Percentiles rank a stretch among this genome's conserved stretches.
Conservation (phyloP, 2,329 filamentous ascomycete species). For the Penicillium fuscoglaucum region DNA sequence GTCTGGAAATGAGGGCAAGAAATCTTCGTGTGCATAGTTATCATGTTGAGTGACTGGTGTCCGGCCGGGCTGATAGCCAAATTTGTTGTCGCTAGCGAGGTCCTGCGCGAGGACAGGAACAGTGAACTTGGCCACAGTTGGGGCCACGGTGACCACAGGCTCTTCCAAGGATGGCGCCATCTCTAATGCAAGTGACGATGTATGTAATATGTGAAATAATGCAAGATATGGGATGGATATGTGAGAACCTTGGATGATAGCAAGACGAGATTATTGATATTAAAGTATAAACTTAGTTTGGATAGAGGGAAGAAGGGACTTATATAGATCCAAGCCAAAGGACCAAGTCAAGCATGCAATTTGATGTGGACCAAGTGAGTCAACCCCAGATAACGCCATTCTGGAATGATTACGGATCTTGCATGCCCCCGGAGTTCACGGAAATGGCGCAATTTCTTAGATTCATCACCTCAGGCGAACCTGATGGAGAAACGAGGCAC, state of each 20-base stretch:
- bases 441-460: constrained; percentile 34
- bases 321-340: constrained; percentile 4
- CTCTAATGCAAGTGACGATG: neutral
- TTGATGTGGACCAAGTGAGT: constrained; percentile 12
- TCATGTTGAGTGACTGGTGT: constrained; percentile 48
- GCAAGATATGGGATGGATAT: neutral
- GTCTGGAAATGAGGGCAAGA: constrained; percentile 55
- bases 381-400: constrained; percentile 22
- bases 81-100: constrained; percentile 28
- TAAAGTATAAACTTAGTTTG: constrained; percentile 9
- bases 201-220: neutral
- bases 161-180: constrained; percentile 39
- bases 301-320: constrained; percentile 2
- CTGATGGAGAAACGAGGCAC: neutral
- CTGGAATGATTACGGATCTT: constrained; percentile 17
- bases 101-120: constrained; percentile 23
- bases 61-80: constrained; percentile 52
- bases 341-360: neutral
- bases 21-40: constrained; percentile 54
- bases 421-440: constrained; percentile 18
- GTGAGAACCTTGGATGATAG: neutral
- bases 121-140: constrained; percentile 13
- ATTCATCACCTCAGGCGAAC: constrained; percentile 26
- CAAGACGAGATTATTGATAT: neutral
- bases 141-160: constrained; percentile 14